Base-by-base conservation (phyloP, 305 asterid genomes). In the Withania somnifera region DNA sequence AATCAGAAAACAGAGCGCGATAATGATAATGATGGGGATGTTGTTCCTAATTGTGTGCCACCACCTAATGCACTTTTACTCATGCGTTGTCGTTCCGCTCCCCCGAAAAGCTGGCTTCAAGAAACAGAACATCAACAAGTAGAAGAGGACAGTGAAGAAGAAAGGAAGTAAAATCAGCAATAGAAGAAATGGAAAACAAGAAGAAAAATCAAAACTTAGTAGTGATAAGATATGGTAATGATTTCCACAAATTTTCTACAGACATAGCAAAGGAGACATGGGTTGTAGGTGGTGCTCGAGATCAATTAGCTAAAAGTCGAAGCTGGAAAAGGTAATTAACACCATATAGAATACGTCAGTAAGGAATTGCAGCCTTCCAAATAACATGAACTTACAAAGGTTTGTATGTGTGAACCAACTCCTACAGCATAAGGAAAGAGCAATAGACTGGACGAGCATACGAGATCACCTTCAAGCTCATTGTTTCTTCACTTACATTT, bases 41-140 rank as follows among this genome's bases (percentile, higher is more conserved):
- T 40, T 53, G 84, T 81, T 60, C 88, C 78, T 28, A 82, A 85
- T 3, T 56, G 84, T 5, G 89, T 60, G 9, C 92, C 98, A 15
- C 97, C 94, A 51, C 86, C 94, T 24, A 95, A 95, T 81, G 98
- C 98, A 4, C 83, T 95, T 47, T 75, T 95, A 63, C 93, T 95
- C 3, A 95, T 95, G 98, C 90, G 98, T 3, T 95, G 98, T 80
- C 90, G 98, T 14, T 95, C 98, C 17, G 98, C 98, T 76, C 98
- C 98, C 13, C 93, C 95, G 6, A 92, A 92, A 87, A 90, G 89
- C 73, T 91, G 95, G 98, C 81, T 90, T 47, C 90, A 89, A 81
- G 92, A 90, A 83, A 82, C 60, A 40, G 88, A 87, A 56, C 86
- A 86, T 8, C 56, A 81, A 22, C 78, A 83, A 24, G 84, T 80